Evolutionary conservation across 2,329 filamentous ascomycete species (phyloP), one percentile per base, ranked within the genome.

Genomic region (Clarireedia homoeocarpa): DNA sequence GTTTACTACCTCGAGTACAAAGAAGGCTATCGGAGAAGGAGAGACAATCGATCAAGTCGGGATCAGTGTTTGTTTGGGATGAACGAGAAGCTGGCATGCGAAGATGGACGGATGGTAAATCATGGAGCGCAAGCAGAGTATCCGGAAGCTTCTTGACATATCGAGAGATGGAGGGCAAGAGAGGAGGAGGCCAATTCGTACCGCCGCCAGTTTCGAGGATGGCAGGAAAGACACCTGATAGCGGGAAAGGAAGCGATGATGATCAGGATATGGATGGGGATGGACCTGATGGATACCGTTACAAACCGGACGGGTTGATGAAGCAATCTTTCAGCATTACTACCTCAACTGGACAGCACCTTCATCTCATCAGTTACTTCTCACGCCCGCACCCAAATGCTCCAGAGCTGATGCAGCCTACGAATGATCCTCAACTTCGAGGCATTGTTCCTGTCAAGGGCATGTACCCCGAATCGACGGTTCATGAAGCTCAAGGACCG

Each of bases 241-340:
- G 88, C 65, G 84, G 83, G 58, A 84, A 86, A 61, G 84, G 82
- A 27, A 92, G 88, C 69, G 90, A 95, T 66, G 91, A 94, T 49
- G 88, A 91, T 62, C 86, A 89, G 53, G 87, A 83, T 64, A 73
- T 79, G 62, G 81, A 80, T 66, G 78, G 76, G 55, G 90, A 95
- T 66, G 82, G 82, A 7, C 89, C 89, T 0, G 91, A 96, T 70
- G 91, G 91, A 44, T 96, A 96, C 71, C 80, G 90, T 61, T 96
- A 96, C 74, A 99, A 96, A 77, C 89, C 87, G 9, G 94, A 99
- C 67, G 94, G 94, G 0, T 80, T 99, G 4, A 96, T 97, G 91
- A 99, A 99, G 80, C 94, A 99, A 73, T 97, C 94, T 0, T 99
- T 97, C 78, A 97, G 92, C 74, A 97, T 99, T 74, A 96, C 91